phyloP scores from a whole-genome alignment of 805 yeast species.

The Myxozyma nipponensis region DNA sequence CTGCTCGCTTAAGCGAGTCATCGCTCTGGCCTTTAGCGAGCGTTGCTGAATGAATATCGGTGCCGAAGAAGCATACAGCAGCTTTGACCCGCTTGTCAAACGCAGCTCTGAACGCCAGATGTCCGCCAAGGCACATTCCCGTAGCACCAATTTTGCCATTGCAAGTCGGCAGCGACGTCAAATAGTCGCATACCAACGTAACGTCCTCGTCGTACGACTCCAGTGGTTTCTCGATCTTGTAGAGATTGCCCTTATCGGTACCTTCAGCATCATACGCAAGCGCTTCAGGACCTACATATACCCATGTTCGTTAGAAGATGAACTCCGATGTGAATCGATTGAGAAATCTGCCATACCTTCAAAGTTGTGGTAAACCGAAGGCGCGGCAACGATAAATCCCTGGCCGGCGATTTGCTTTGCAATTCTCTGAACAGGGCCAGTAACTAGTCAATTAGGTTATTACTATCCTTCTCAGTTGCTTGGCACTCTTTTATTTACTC shows the following conservation, averaged over 20 bases:
- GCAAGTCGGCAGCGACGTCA: conserved; percentile 55
- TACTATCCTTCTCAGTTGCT: conserved; percentile 9
- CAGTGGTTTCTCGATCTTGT: conserved; percentile 63
- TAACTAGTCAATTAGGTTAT: background rate
- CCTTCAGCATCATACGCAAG: conserved; percentile 68
- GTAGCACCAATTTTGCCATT: conserved; percentile 74
- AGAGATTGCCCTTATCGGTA: conserved; percentile 68
- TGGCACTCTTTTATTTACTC: background rate
- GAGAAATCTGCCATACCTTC: conserved; percentile 36
- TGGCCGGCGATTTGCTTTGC: conserved; percentile 75
- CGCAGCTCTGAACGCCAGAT: conserved; percentile 67
- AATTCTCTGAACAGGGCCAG: conserved; percentile 72
- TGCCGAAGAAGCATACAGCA: conserved; percentile 72
- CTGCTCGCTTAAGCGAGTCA: conserved; percentile 58
- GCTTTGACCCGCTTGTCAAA: conserved; percentile 63
- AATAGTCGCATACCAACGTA: conserved; percentile 58
- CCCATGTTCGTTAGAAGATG: background rate
- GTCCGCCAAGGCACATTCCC: conserved; percentile 87
- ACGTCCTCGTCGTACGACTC: conserved; percentile 75
- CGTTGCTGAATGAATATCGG: conserved; percentile 68
- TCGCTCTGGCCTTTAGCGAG: conserved; percentile 62
- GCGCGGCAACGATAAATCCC: conserved; percentile 76
- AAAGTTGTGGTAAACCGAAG: conserved; percentile 75
- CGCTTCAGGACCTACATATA: conserved; percentile 49
- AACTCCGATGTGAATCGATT: background rate